Evolutionary conservation across 2,329 filamentous ascomycete species (phyloP).

Genomic region (Diplodia mutila): DNA sequence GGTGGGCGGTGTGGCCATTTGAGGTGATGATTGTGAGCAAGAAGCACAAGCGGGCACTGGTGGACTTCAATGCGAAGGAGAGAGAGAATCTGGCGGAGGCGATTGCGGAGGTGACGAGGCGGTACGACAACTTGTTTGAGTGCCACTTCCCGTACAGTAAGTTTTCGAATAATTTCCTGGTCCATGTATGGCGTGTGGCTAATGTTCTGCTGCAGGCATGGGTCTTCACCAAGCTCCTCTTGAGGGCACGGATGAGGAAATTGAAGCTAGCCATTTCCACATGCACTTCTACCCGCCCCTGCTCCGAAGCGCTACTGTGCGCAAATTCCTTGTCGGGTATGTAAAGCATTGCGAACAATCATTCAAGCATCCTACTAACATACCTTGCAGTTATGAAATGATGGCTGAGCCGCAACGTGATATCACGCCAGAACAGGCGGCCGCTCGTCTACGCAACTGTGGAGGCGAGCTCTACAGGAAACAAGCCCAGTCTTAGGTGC

Average conservation of each 20-base stretch:
- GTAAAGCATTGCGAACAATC: slow-evolving; percentile 30
- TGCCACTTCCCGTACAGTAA: slow-evolving; percentile 93
- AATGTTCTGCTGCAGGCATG: slow-evolving; percentile 62
- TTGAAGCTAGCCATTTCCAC: slow-evolving; percentile 85
- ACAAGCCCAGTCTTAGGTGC: slow-evolving; percentile 42
- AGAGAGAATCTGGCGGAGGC: slow-evolving; percentile 76
- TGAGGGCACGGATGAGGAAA: slow-evolving; percentile 77
- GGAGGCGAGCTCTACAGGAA: slow-evolving; percentile 85
- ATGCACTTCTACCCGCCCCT: slow-evolving; percentile 98
- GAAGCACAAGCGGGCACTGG: slow-evolving; percentile 78
- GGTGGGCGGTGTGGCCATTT: slow-evolving; percentile 98
- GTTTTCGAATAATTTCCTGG: slow-evolving; percentile 35
- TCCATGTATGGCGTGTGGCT: background rate
- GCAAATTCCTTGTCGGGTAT: slow-evolving; percentile 89
- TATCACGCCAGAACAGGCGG: slow-evolving; percentile 95
- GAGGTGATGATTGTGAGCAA: slow-evolving; percentile 90
- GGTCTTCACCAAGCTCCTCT: slow-evolving; percentile 95
- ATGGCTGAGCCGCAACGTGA: slow-evolving; percentile 98
- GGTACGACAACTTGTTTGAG: slow-evolving; percentile 97
- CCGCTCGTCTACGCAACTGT: slow-evolving; percentile 73
- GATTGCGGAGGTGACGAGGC: slow-evolving; percentile 82
- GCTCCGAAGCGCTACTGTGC: slow-evolving; percentile 86
- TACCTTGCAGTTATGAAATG: slow-evolving; percentile 70
- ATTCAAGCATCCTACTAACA: slow-evolving; percentile 1
- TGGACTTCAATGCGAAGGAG: slow-evolving; percentile 77